Percentiles rank a stretch among this genome's conserved stretches.
phyloP scores from a whole-genome alignment of 129 eudicot species.

The Logfia minima region DNA sequence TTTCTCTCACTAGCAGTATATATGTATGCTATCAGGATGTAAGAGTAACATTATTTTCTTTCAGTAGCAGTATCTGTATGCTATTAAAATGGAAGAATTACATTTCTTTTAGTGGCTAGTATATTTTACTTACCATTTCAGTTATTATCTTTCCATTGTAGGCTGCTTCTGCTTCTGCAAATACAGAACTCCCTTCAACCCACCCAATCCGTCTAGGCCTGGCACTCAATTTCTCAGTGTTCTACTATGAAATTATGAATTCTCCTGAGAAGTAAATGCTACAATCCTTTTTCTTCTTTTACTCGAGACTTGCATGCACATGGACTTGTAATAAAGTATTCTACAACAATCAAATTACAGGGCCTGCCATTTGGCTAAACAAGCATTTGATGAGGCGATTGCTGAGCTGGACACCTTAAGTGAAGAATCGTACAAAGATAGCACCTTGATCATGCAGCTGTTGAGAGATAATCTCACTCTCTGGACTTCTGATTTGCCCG shows the following conservation, averaged over 20 bases:
- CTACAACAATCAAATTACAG: conserved; percentile 35
- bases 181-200: conserved; percentile 89
- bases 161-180: conserved; percentile 96
- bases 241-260: conserved; percentile 95
- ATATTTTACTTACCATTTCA: neutral
- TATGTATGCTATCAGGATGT: neutral
- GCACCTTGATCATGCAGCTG: conserved; percentile 96
- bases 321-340: neutral
- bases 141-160: conserved; percentile 24
- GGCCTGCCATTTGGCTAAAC: conserved; percentile 98
- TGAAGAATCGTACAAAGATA: conserved; percentile 98
- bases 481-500: conserved; percentile 98
- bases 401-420: conserved; percentile 95
- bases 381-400: conserved; percentile 99
- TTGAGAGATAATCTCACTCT: conserved; percentile 98
- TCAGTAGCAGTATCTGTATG: neutral
- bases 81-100: neutral
- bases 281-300: neutral
- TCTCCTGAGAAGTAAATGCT: conserved; percentile 79
- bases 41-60: neutral
- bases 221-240: conserved; percentile 96
- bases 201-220: conserved; percentile 99
- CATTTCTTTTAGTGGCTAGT: neutral
- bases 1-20: neutral
- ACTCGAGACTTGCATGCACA: conserved; percentile 12